Base-by-base conservation (phyloP, 108 stramenopile genomes). In the Cyclotella sp. region DNA sequence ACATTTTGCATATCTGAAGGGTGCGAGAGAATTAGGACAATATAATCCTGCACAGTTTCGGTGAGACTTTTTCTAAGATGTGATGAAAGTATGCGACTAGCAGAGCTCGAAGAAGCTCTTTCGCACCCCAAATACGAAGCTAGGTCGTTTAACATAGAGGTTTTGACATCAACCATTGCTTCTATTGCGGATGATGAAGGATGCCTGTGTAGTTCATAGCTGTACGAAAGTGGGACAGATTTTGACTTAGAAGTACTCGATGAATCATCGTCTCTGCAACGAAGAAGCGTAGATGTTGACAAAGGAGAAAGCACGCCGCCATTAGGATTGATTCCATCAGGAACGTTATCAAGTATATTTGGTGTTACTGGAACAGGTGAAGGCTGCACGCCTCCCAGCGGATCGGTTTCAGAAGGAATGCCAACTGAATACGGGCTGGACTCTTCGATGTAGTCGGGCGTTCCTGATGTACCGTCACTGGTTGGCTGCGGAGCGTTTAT, bases 151-250 rank as follows among this genome's bases (percentile, higher is more conserved):
- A 82, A 46, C 66, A 81, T 70, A 4, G 73, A 30, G 29, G 57
- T 51, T 63, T 75, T 82, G 12, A 76, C 53, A 54, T 68, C 67
- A 44, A 29, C n/a, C n/a, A 76, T 72, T 26, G 69, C 71, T 43
- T 26, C 65, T 15, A 41, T 21, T 51, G 61, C 28, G 22, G 72
- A 49, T 11, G 59, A 49, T 9, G 49, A 53, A 21, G 67, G 14
- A n/a, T 57, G 66, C 43, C 81, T 58, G 58, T 82, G 81, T 8
- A 82, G 53, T 34, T 82, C 81, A 49, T 82, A 82, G 21, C 46
- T 54, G 63, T 72, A 82, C 8, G 55, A 60, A 18, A 82, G 41
- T 16, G 59, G 65, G 14, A 76, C 40, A 18, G 71, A 39, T 45
- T 76, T 67, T 41, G 71, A 26, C 16, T 72, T 47, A 22, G 52